Evolutionary conservation across 1,284 basidiomycete genomes (phyloP).

Genomic region (Microbotryum scabiosae): DNA sequence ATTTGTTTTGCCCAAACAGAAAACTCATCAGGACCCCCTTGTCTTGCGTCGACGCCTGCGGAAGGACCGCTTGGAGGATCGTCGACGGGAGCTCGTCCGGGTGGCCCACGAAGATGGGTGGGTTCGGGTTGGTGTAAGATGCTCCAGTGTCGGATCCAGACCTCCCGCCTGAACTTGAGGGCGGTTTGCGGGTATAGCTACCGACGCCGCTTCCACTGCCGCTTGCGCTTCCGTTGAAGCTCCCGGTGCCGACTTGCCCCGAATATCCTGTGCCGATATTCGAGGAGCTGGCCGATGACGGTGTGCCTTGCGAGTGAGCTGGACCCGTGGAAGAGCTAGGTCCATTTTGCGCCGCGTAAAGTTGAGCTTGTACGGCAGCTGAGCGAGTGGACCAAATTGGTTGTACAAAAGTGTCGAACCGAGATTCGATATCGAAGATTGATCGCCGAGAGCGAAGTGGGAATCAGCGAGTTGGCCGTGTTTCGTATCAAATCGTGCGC

Average conservation of each 20-base stretch:
- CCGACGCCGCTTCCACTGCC: background rate
- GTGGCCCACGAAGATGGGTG: no score
- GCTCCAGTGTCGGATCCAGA: no score
- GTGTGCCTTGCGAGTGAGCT: background rate
- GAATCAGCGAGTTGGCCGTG: background rate
- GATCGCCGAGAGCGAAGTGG: background rate
- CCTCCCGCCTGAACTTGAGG: no score
- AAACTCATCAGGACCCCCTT: no score
- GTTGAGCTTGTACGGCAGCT: background rate
- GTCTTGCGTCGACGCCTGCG: no score
- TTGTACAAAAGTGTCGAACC: background rate
- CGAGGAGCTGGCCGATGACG: background rate
- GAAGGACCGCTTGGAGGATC: no score
- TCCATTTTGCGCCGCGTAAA: background rate
- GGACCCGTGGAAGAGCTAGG: slow-evolving; percentile 2
- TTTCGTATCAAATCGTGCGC: no score
- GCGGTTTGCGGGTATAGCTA: no score
- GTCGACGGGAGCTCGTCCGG: no score
- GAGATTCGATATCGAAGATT: background rate
- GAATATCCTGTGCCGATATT: background rate
- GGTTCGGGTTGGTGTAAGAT: no score
- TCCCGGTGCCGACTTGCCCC: background rate
- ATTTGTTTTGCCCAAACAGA: no score
- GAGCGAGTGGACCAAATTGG: background rate
- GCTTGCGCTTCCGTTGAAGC: background rate